Conservation (phyloP, 2,329 filamentous ascomycete genomes). For the Triangularia setosa region DNA sequence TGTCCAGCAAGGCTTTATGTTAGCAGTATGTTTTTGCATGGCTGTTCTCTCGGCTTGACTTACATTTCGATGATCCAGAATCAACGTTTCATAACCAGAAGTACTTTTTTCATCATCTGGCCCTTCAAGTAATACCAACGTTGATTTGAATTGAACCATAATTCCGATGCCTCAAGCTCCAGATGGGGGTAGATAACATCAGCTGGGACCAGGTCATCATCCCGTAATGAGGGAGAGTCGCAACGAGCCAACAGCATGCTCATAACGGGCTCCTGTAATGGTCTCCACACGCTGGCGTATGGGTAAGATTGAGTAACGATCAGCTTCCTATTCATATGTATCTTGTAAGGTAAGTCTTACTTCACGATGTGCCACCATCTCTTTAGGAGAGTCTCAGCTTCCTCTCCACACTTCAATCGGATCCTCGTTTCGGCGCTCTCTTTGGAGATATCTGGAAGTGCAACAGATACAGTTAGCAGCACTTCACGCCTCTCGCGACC, state of each 20-base stretch:
- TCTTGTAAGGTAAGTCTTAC: no score
- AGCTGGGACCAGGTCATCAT: not conserved
- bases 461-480: not conserved
- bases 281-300: not conserved
- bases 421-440: not conserved
- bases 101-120: not conserved
- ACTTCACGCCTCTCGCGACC: not conserved
- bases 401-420: not conserved
- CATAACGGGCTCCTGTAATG: not conserved
- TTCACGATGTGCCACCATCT: not conserved
- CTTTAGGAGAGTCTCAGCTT: not conserved
- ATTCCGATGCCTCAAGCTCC: not conserved
- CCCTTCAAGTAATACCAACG: not conserved
- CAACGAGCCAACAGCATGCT: not conserved
- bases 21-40: not conserved
- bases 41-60: not conserved
- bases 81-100: not conserved
- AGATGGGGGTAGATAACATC: not conserved
- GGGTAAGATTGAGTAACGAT: no score
- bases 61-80: not conserved
- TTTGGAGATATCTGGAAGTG: not conserved
- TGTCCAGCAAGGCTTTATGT: not conserved
- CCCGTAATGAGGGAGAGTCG: not conserved
- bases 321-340: no score
- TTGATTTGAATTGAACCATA: not conserved